phyloP scores from a whole-genome alignment of 768 basidiomycete species.

The Leccinum olivaceopallidum region DNA sequence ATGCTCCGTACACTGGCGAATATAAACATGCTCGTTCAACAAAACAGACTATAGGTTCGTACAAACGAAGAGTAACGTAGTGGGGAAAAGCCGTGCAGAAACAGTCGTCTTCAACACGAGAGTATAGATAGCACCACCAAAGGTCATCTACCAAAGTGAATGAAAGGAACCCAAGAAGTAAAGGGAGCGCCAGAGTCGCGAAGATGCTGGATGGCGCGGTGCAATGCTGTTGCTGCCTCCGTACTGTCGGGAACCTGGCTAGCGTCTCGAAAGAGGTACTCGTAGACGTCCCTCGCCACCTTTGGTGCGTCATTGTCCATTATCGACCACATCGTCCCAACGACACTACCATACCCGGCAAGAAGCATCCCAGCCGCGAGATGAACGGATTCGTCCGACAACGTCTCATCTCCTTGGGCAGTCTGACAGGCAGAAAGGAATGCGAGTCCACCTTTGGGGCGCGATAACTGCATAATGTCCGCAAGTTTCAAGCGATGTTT shows the following conservation, averaged over 20 bases:
- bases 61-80: too few species aligned
- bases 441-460: too few species aligned
- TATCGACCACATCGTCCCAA: background rate
- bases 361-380: background rate
- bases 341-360: background rate
- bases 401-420: background rate
- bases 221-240: background rate
- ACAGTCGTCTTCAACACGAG: too few species aligned
- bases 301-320: background rate
- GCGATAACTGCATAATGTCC: too few species aligned
- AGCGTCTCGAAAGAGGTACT: background rate
- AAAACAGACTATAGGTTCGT: too few species aligned
- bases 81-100: too few species aligned
- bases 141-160: background rate
- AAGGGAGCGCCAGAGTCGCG: background rate
- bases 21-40: too few species aligned
- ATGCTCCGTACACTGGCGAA: too few species aligned
- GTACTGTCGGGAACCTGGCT: background rate
- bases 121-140: too few species aligned
- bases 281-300: background rate
- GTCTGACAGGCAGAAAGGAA: too few species aligned
- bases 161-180: background rate
- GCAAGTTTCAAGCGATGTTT: too few species aligned
- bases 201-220: background rate
- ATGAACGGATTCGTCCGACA: background rate